Base-by-base conservation (phyloP, 306 rosid genomes). In the Rosa lucieae region DNA sequence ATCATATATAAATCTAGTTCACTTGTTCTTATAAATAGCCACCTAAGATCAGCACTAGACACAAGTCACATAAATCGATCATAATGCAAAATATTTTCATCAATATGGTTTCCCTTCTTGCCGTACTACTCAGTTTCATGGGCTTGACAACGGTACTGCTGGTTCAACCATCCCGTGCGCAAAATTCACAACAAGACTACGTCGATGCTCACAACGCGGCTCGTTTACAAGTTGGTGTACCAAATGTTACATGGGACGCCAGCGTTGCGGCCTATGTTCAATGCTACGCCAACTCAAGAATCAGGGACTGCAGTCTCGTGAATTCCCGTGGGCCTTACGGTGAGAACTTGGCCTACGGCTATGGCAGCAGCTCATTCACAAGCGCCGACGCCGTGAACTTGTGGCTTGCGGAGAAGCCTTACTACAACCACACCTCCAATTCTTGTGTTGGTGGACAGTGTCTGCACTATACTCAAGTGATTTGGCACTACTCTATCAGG, bases 401-500 rank as follows among this genome's bases (percentile, higher is more conserved):
- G 74, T 90, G 89, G 88, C 90, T 83, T 21, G 9, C 47, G 3
- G 90, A 88, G 80, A 85, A 80, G 79, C 3, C 58, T 1, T 0
- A 83, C 67, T 90, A 90, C 48, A 35, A 77, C 53, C 58, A 85
- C 78, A 0, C 17, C 35, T 49, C 78, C 5, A 88, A 90, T 51
- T 18, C 80, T 0, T 88, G 90, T 56, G 66, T 17, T 23, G 83
- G 73, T 8, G 85, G 87, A 0, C 5, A 56, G 43, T 87, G 91
- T 14, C 11, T 6, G 3, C 91, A 89, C 23, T 87, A 86, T n/a
- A n/a, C n/a, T n/a, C n/a, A 90, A 18, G 86, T 84, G 9, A 84
- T 88, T 37, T 90, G 92, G 92, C 76, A 7, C 2, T 44, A 86
- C 43, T 67, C 94, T 0, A 2, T 5, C 1, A 82, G 84, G 5